These are phyloP conservation scores for Vickermania ingenoplastis DNA, from an alignment of 208 protist genomes.

Conservation along the genomic window DNA sequence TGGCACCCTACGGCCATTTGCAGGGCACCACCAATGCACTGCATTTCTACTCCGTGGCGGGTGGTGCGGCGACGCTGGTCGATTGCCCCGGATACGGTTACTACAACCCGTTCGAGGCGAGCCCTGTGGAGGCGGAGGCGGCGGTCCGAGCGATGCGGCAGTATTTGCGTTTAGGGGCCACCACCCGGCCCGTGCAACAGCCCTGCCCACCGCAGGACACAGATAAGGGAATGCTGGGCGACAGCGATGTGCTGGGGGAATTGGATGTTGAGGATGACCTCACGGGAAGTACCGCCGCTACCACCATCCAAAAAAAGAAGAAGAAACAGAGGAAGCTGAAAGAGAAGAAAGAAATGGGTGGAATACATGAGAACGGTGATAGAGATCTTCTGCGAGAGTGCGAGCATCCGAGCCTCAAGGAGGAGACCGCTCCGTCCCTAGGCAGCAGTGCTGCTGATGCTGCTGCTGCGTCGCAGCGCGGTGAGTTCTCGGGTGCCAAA, in stretches of 20 bases:
- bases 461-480: not conserved
- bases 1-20: conserved; percentile 75
- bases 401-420: not conserved
- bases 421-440: not conserved
- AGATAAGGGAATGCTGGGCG: not conserved
- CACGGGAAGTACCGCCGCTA: not conserved
- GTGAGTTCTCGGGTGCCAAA: not conserved
- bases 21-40: conserved; percentile 71
- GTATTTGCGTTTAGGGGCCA: conserved; percentile 29
- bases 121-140: conserved; percentile 53
- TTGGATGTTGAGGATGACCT: not conserved
- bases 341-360: not conserved
- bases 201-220: not conserved
- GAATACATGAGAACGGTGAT: no score
- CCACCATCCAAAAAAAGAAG: not conserved
- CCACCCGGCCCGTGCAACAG: not conserved
- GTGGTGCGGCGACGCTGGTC: conserved; percentile 47
- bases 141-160: conserved; percentile 58
- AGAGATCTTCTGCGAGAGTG: no score
- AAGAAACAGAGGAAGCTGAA: not conserved
- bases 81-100: conserved; percentile 85
- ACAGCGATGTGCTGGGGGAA: not conserved
- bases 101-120: conserved; percentile 63
- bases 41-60: conserved; percentile 70
- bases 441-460: not conserved